Evolutionary conservation across 1,284 basidiomycete genomes (phyloP).

Genomic region (Volvariella volvacea): DNA sequence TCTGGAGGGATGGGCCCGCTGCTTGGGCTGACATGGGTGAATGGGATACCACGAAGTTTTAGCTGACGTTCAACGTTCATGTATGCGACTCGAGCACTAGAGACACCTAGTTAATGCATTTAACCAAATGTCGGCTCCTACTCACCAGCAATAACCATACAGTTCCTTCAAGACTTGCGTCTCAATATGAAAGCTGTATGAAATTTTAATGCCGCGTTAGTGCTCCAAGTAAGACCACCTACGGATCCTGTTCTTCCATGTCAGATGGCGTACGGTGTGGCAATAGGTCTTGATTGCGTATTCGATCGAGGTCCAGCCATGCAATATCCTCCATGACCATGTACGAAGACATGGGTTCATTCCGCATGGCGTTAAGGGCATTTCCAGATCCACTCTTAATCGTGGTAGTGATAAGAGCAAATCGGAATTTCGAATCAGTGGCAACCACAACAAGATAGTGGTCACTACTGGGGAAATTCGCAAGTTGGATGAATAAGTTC

Average conservation of each 20-base stretch:
- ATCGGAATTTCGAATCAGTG: constrained; percentile 68
- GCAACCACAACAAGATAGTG: constrained; percentile 77
- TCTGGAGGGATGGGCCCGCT: constrained; percentile 35
- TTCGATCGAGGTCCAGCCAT: constrained; percentile 65
- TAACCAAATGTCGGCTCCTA: too few relatives aligned
- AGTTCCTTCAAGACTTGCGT: constrained; percentile 65
- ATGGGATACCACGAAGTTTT: constrained; percentile 75
- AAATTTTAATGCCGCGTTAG: constrained; percentile 4
- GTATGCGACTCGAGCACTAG: constrained; percentile 84
- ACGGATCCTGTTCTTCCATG: too few relatives aligned
- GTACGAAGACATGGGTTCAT: constrained; percentile 46
- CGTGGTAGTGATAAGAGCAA: constrained; percentile 44
- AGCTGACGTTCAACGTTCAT: constrained; percentile 85
- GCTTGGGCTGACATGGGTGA: constrained; percentile 65
- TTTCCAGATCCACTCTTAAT: constrained; percentile 15
- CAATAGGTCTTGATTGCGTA: constrained; percentile 26
- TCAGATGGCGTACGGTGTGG: too few relatives aligned
- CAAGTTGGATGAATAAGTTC: constrained; percentile 59
- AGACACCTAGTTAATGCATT: too few relatives aligned
- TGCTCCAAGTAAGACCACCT: too few relatives aligned
- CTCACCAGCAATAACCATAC: constrained; percentile 77
- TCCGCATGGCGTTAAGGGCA: constrained; percentile 44
- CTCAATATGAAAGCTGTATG: constrained; percentile 58
- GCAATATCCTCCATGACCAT: constrained; percentile 70
- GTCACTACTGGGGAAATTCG: constrained; percentile 50